phyloP scores from a whole-genome alignment of 495 filamentous ascomycete genomes.

The Astrothelium macrocarpum region DNA sequence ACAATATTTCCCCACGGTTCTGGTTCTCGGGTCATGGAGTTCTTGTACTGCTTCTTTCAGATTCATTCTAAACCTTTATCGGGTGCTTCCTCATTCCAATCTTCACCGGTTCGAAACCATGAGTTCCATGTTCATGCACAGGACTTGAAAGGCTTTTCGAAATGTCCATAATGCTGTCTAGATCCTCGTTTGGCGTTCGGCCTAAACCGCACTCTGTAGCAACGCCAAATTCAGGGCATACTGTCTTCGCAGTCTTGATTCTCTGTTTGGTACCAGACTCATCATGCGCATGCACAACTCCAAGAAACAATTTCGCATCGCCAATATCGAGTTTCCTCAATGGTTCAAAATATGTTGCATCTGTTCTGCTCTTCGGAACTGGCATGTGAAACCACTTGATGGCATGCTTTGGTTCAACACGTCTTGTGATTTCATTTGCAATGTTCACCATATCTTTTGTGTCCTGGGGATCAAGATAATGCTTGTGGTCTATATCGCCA shows the following conservation, averaged over 20 bases:
- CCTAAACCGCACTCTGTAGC: conserved; percentile 40
- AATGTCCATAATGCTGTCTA: conserved; percentile 26
- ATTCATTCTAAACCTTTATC: not conserved
- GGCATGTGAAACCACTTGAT: conserved; percentile 39
- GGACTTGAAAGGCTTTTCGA: conserved; percentile 15
- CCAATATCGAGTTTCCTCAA: conserved; percentile 23
- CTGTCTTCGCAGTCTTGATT: conserved; percentile 30
- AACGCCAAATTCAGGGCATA: conserved; percentile 31
- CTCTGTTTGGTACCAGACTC: conserved; percentile 32
- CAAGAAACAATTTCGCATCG: conserved; percentile 31
- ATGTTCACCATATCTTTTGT: conserved; percentile 9
- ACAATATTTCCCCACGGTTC: too few species aligned
- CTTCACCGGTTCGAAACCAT: not conserved
- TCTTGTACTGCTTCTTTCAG: not conserved
- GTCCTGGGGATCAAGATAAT: conserved; percentile 35
- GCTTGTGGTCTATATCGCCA: conserved; percentile 35
- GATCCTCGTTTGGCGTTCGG: conserved; percentile 32
- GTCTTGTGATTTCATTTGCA: conserved; percentile 5
- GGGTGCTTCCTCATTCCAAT: not conserved
- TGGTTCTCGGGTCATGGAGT: too few species aligned
- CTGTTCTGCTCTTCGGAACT: conserved; percentile 34
- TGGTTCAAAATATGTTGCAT: conserved; percentile 25
- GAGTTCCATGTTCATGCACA: not conserved
- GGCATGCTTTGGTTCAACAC: conserved; percentile 2
- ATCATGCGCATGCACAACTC: conserved; percentile 36